Conservation (phyloP, 2,329 filamentous ascomycete genomes). For the Metarhizium humberi region DNA sequence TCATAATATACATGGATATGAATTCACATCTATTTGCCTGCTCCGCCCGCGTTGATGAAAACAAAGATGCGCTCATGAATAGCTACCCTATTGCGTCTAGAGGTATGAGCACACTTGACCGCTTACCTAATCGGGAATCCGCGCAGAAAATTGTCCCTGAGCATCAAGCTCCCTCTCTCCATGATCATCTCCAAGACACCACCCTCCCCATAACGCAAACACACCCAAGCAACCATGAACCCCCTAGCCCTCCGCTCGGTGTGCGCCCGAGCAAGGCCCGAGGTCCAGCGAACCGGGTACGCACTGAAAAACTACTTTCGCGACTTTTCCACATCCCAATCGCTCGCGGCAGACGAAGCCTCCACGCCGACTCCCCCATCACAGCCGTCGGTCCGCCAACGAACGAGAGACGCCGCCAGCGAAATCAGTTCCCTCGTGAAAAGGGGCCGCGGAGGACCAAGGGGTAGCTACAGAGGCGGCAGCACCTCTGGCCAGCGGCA, state of each 20-base stretch:
- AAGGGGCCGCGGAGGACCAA: constrained; percentile 7
- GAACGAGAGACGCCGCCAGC: constrained; percentile 23
- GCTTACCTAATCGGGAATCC: not conserved
- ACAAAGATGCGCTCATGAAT: no score
- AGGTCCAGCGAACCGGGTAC: constrained; percentile 21
- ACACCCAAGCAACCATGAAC: constrained; percentile 22
- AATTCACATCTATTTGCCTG: not conserved
- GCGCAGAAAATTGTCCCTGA: constrained; percentile 7
- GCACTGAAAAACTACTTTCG: constrained; percentile 18
- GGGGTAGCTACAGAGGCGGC: not conserved
- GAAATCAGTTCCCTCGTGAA: constrained; percentile 23
- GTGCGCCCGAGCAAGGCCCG: constrained; percentile 24
- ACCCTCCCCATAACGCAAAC: constrained; percentile 4
- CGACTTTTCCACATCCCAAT: constrained; percentile 27
- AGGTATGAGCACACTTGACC: not conserved
- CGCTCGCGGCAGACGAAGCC: constrained; percentile 19
- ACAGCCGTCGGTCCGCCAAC: constrained; percentile 17
- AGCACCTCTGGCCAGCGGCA: not conserved
- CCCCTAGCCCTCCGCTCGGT: constrained; percentile 28
- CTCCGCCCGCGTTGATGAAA: not conserved
- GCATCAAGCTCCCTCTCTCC: constrained; percentile 7
- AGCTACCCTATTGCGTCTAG: no score
- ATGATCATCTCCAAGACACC: not conserved
- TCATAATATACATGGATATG: not conserved
- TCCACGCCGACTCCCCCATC: constrained; percentile 10